Evolutionary conservation across 2,329 filamentous ascomycete genomes (phyloP), one percentile per base, ranked within the genome.

Genomic region (Trichoderma atrobrunneum): DNA sequence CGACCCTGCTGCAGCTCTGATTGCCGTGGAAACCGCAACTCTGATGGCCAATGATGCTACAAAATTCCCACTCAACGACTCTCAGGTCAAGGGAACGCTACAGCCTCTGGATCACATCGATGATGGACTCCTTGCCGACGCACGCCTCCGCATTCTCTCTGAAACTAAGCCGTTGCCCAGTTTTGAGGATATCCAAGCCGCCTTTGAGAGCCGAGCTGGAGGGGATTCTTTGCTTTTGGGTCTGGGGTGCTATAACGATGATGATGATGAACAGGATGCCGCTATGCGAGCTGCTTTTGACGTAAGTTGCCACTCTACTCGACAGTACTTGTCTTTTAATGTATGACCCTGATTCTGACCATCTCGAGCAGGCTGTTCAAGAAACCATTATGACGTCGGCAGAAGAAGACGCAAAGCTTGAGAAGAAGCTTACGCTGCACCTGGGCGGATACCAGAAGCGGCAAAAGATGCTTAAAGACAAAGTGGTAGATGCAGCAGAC

Each of bases 361-460:
- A 30, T 36, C 11, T 7, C 28, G 14, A 21, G 65, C 70, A 92
- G 90, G 87, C 87, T 60, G 88, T 94, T 2, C 92, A 96, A 81
- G 88, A 93, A 61, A 86, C 88, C 8, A 92, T 97, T 74, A 87
- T 93, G 76, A 84, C 87, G 3, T 90, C 90, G 0, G 96, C 95
- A 3, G 91, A 95, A 76, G 88, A 91, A 72, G 93, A 93, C 69
- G 93, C 94, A 79, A 97, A 95, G 81, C 85, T 97, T 1, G 95
- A 98, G 82, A 97, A 97, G 88, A 98, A 96, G 82, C 88, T 99
- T n/a, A 86, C 87, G 0, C 86, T 97, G 69, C 91, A 96, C 77
- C 89, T 97, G 3, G 95, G 95, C 28, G 96, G 96, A 16, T 99
- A 99, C 82, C 91, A 95, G 80, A 91, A 94, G 76, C 92, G 96